Base-by-base conservation (phyloP, 179 eudicot species). In the Spergularia azorica region DNA sequence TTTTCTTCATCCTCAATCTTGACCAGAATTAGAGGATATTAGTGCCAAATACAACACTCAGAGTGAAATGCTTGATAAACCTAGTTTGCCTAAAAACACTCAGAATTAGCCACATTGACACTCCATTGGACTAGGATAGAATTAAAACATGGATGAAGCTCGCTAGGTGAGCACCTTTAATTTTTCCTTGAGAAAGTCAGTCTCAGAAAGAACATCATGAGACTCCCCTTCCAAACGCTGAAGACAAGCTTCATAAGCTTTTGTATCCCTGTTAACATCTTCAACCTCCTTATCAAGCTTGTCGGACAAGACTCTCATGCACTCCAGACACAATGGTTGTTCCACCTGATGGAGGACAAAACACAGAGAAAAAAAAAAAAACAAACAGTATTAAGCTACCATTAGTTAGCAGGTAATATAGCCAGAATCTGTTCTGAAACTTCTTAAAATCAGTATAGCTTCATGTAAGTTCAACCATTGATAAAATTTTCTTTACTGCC, bases 251-350 rank as follows among this genome's bases (percentile, higher is more conserved):
- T 93, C 98, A 81, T 95, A 95, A 59, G 95, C 97, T 86, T 89
- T 79, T 20, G 93, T 88, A 84, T 95, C 98, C 77, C 84, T 81
- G 81, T 90, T 84, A 67, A 93, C 95, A 81, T 95, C 98, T 85
- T 95, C 98, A 80, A 95, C 91, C 90, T 95, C 97, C 86, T 95
- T 93, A 74, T 95, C 98, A 71, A 95, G 93, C 84, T 93, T 95
- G 86, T 93, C 97, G 70, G 97, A 95, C 77, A 95, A 76, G 79
- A 90, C 90, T 84, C 91, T 87, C 98, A 95, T 95, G 87, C 98
- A 95, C 84, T 95, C 98, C 9, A 95, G 88, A 83, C 97, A 95
- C 73, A 95, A 74, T 55, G 98, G 98, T 80, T 95, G 98, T 79
- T 95, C 97, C 84, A 95, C 95, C 98, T 95, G 79, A 72, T 63